phyloP scores from a whole-genome alignment of 495 filamentous ascomycete species.

The Staphylotrichum tortipilum region DNA sequence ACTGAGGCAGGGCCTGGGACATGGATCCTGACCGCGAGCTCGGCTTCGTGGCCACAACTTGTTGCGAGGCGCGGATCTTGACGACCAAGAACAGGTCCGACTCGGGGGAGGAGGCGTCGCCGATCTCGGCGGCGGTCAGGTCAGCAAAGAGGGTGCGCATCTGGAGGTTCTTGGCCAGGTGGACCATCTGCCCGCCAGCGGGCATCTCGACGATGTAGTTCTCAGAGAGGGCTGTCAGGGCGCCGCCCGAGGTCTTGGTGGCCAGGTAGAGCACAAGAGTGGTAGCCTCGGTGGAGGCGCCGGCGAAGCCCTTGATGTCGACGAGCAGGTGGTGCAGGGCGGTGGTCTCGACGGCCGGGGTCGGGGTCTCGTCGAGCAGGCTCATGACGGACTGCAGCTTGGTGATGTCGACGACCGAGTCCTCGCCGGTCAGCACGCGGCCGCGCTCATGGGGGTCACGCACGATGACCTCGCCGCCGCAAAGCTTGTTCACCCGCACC shows the following conservation, averaged over 20 bases:
- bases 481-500: conserved; percentile 85
- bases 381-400: conserved; percentile 93
- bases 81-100: conserved; percentile 76
- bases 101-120: conserved; percentile 58
- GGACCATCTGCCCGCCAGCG: conserved; percentile 56
- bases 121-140: conserved; percentile 71
- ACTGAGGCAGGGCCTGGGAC: conserved; percentile 26
- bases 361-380: conserved; percentile 72
- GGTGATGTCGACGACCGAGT: conserved; percentile 86
- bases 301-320: conserved; percentile 71
- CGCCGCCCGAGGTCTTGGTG: conserved; percentile 52
- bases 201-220: conserved; percentile 73
- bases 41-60: conserved; percentile 39
- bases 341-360: conserved; percentile 54
- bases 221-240: conserved; percentile 66
- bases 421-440: conserved; percentile 78
- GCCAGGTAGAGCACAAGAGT: conserved; percentile 75
- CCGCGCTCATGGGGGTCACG: conserved; percentile 77
- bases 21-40: conserved; percentile 37
- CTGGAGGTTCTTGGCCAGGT: conserved; percentile 49
- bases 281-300: conserved; percentile 59
- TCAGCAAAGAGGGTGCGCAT: conserved; percentile 85
- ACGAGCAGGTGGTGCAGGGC: conserved; percentile 78
- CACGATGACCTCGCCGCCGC: conserved; percentile 86
- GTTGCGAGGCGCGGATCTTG: conserved; percentile 60